Conservation (phyloP, 2,329 filamentous ascomycete genomes). For the Trichothecium sympodiale region DNA sequence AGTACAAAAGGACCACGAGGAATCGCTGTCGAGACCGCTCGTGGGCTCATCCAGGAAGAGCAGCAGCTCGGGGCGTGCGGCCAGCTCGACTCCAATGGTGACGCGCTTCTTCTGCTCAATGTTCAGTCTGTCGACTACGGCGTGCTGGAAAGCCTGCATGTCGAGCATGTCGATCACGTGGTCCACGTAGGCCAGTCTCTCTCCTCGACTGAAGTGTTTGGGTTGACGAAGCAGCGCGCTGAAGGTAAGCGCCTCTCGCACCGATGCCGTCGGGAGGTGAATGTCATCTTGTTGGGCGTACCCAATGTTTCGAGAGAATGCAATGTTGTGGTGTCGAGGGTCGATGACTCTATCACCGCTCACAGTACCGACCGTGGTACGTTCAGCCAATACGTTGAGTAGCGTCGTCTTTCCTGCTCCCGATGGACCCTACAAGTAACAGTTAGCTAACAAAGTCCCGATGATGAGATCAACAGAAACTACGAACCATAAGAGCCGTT, state of each 20-base stretch:
- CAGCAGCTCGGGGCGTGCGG: conserved; percentile 38
- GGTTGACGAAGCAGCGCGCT: conserved; percentile 49
- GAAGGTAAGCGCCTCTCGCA: conserved; percentile 43
- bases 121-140: conserved; percentile 45
- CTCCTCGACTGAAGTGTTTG: conserved; percentile 35
- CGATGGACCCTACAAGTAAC: too few species aligned
- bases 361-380: conserved; percentile 44
- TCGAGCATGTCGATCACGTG: conserved; percentile 55
- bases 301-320: too few species aligned
- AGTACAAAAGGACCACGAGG: conserved; percentile 50
- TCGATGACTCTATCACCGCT: conserved; percentile 51
- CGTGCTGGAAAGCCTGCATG: conserved; percentile 56
- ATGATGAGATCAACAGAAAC: too few species aligned
- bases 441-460: too few species aligned
- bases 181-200: conserved; percentile 52
- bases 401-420: conserved; percentile 22
- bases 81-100: conserved; percentile 43
- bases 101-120: conserved; percentile 35
- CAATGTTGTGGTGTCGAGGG: too few species aligned
- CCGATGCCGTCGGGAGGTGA: conserved; percentile 42
- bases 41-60: conserved; percentile 52
- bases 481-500: conserved; percentile 63
- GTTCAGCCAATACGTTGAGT: conserved; percentile 20
- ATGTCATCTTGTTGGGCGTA: conserved; percentile 58
- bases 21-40: conserved; percentile 51